Evolutionary conservation across 2,329 filamentous ascomycete species (phyloP).

Genomic region (Pseudocercospora ulei): DNA sequence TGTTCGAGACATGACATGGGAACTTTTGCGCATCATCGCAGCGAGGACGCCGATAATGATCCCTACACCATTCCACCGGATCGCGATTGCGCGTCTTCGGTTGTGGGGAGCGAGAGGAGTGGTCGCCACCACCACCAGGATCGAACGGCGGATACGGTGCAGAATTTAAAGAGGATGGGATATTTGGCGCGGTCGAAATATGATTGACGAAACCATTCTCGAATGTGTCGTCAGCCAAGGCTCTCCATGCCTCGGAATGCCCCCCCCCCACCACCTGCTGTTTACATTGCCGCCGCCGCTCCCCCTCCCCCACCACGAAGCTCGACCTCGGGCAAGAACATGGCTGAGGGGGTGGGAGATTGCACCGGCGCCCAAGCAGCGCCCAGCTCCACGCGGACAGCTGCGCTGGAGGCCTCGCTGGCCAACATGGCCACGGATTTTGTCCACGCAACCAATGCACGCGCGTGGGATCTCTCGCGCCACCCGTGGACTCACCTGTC

Average conservation of each 20-base stretch:
- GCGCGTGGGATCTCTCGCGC: constrained; percentile 3
- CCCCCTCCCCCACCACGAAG: no score
- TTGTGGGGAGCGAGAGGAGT: neutral
- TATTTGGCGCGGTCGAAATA: neutral
- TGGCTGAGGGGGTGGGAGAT: no score
- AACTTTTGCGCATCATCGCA: neutral
- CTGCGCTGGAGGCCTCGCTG: constrained; percentile 6
- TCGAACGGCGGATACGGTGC: neutral
- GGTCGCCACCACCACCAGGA: no score
- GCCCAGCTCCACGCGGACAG: neutral
- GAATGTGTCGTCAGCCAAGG: no score
- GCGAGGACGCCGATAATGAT: neutral
- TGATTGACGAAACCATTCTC: constrained; percentile 2
- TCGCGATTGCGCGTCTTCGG: neutral
- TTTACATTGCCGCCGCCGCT: no score
- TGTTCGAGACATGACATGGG: constrained; percentile 5
- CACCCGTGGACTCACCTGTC: constrained; percentile 8
- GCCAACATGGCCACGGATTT: constrained; percentile 9
- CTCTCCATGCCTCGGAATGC: no score
- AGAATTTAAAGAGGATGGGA: neutral
- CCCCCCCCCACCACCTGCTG: no score
- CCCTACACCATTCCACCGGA: constrained; percentile 1
- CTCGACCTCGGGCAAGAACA: no score
- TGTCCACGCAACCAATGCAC: constrained; percentile 4
- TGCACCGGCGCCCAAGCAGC: no score